Conservation (phyloP, 2,329 filamentous ascomycete species). For the Cryphonectria carpinicola region DNA sequence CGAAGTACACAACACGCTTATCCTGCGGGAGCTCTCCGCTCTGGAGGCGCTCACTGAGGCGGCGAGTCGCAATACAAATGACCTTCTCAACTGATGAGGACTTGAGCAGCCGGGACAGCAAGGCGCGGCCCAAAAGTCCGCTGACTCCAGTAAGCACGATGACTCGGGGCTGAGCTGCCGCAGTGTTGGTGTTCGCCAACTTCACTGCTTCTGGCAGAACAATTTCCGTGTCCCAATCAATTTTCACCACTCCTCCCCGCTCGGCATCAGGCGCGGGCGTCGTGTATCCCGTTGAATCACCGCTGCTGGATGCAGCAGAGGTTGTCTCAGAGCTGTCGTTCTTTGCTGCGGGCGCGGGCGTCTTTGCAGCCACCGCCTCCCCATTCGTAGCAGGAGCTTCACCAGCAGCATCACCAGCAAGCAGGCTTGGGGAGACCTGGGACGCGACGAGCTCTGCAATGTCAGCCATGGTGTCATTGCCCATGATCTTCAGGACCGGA, state of each 20-base stretch:
- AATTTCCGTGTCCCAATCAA: slow-evolving; percentile 31
- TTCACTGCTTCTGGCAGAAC: background rate
- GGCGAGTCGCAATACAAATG: slow-evolving; percentile 48
- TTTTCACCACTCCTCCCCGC: background rate
- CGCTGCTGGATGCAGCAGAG: background rate
- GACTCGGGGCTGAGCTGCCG: background rate
- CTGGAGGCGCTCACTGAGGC: background rate
- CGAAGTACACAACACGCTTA: slow-evolving; percentile 27
- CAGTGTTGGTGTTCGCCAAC: background rate
- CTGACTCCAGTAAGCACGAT: slow-evolving; percentile 43
- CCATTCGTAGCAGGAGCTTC: background rate
- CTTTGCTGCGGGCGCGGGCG: background rate
- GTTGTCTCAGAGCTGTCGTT: background rate
- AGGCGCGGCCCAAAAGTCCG: slow-evolving; percentile 44
- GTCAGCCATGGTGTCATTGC: slow-evolving; percentile 6
- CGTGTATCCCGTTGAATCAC: background rate
- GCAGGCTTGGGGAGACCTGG: background rate
- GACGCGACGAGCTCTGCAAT: background rate
- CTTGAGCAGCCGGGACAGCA: slow-evolving; percentile 43
- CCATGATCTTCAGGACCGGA: slow-evolving; percentile 48
- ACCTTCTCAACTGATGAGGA: slow-evolving; percentile 40
- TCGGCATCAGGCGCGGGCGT: background rate
- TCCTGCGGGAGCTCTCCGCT: background rate
- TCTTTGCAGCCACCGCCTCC: background rate
- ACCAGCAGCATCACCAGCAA: background rate